Percentiles rank a stretch among this genome's conserved stretches.
phyloP scores from a whole-genome alignment of 306 rosid genomes.

The Acacia crassicarpa region DNA sequence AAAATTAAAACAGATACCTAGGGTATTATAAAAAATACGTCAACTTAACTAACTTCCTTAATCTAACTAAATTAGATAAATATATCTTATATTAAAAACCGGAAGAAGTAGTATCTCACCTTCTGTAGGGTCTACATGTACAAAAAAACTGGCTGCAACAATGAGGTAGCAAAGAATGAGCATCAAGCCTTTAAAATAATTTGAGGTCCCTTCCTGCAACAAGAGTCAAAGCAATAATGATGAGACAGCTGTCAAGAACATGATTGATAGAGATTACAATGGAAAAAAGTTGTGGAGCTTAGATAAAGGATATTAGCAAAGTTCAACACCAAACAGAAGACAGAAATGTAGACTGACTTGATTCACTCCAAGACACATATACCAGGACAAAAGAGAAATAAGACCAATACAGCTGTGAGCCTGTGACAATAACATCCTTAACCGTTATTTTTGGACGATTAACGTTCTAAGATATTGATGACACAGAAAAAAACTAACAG shows the following conservation, averaged over 20 bases:
- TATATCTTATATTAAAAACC: too few relatives aligned
- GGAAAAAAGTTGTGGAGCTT: neutral
- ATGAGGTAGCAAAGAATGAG: conserved; percentile 90
- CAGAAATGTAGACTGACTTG: neutral
- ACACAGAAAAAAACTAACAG: neutral
- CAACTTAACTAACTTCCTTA: too few relatives aligned
- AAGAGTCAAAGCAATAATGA: conserved; percentile 29
- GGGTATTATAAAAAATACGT: too few relatives aligned
- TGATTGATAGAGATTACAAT: neutral
- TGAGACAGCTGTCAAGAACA: neutral
- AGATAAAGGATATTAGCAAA: neutral
- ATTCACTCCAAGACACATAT: neutral
- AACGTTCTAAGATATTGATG: neutral
- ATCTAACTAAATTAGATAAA: too few relatives aligned
- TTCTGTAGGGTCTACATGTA: conserved; percentile 73
- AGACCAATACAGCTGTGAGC: neutral
- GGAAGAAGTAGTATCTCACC: conserved; percentile 55
- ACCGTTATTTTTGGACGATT: neutral
- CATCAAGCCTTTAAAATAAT: conserved; percentile 93
- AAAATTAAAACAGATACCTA: too few relatives aligned
- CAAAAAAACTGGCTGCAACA: conserved; percentile 92
- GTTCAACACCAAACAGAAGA: neutral
- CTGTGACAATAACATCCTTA: neutral
- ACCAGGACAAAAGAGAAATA: neutral
- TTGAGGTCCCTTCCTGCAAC: conserved; percentile 90